Conservation (phyloP, 139 green algal species). For the Astrephomene gubernaculifera region DNA sequence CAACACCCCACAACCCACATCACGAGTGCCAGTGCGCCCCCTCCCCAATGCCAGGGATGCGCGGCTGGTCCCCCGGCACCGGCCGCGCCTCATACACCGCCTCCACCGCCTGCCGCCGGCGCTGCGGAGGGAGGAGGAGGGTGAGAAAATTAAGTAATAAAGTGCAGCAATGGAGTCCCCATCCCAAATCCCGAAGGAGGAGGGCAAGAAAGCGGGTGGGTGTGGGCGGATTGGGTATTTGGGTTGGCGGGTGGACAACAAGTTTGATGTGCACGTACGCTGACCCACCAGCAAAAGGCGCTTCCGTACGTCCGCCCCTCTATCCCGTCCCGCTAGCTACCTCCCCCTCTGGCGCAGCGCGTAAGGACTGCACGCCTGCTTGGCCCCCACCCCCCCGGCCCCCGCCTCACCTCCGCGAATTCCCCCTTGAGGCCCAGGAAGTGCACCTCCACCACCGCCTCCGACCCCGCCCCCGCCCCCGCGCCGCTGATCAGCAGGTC, state of each 20-base stretch:
- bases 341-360: not conserved
- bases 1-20: too few species aligned
- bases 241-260: not conserved
- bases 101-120: conserved; percentile 79
- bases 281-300: too few species aligned
- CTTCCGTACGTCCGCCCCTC: too few species aligned
- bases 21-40: conserved; percentile 30
- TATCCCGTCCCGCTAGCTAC: not conserved
- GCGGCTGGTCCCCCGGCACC: conserved; percentile 69
- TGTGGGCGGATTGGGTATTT: not conserved
- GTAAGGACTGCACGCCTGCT: too few species aligned
- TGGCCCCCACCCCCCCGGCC: too few species aligned
- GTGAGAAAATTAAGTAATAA: not conserved
- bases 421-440: conserved; percentile 92
- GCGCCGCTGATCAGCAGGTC: conserved; percentile 82
- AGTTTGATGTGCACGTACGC: too few species aligned
- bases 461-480: conserved; percentile 68
- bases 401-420: conserved; percentile 67
- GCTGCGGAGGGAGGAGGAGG: conserved; percentile 49
- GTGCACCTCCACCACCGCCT: conserved; percentile 72
- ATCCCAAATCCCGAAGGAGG: too few species aligned
- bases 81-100: conserved; percentile 87
- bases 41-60: conserved; percentile 57
- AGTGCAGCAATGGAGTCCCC: too few species aligned
- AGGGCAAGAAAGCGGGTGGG: not conserved